phyloP scores from a whole-genome alignment of 768 basidiomycete genomes.

The Tricholoma hemisulphureum region DNA sequence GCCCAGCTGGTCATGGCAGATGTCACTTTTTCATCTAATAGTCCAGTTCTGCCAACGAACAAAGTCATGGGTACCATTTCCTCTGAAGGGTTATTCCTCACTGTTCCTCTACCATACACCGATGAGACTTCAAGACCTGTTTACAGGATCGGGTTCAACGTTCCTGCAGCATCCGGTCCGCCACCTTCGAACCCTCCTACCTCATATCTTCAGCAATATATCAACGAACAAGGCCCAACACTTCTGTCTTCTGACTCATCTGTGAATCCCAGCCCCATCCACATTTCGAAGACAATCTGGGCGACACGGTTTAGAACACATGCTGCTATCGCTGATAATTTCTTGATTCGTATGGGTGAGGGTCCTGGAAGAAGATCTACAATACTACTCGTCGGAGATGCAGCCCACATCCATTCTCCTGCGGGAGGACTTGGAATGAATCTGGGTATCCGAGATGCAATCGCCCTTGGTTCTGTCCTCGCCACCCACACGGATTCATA shows the following conservation, averaged over 20 bases:
- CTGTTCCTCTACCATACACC: slow-evolving; percentile 34
- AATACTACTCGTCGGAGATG: slow-evolving; percentile 26
- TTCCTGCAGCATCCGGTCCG: slow-evolving; percentile 33
- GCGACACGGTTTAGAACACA: slow-evolving; percentile 47
- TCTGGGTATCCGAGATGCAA: slow-evolving; percentile 54
- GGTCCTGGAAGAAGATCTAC: slow-evolving; percentile 5
- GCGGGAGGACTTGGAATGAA: slow-evolving; percentile 60
- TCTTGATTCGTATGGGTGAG: slow-evolving; percentile 28
- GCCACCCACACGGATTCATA: slow-evolving; percentile 28
- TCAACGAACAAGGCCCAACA: slow-evolving; percentile 40
- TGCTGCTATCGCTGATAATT: slow-evolving; percentile 41
- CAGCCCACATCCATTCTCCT: slow-evolving; percentile 55
- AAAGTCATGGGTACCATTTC: slow-evolving; percentile 25
- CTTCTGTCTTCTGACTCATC: slow-evolving; percentile 34
- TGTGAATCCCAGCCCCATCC: slow-evolving; percentile 29
- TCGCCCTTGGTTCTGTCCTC: slow-evolving; percentile 44
- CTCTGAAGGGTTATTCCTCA: slow-evolving; percentile 32
- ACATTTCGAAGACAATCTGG: slow-evolving; percentile 41
- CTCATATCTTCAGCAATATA: slow-evolving; percentile 43
- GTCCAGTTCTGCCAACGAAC: slow-evolving; percentile 20
- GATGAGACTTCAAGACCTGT: slow-evolving; percentile 21
- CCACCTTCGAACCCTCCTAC: slow-evolving; percentile 35
- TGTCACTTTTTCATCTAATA: slow-evolving; percentile 34
- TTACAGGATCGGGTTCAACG: slow-evolving; percentile 41
- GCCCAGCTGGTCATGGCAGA: slow-evolving; percentile 48